Percentiles rank a stretch among this genome's conserved stretches.
Evolutionary conservation across 1,139 yeast genomes (phyloP).

Genomic region (Candida sp.): DNA sequence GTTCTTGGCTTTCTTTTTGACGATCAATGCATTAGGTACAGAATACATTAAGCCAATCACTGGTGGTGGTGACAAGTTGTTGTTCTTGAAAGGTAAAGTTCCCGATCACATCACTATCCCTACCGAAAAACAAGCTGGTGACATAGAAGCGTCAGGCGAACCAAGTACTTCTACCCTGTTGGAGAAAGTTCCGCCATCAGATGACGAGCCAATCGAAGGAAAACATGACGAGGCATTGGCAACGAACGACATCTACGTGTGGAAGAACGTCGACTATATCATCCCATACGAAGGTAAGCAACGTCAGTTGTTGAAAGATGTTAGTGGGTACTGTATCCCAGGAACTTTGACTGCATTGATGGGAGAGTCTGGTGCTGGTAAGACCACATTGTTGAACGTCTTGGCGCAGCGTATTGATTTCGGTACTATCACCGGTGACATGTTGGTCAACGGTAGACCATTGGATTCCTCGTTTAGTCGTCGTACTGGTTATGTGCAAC

Average conservation of each 20-base stretch:
- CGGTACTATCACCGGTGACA: slow-evolving; percentile 68
- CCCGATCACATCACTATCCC: slow-evolving; percentile 32
- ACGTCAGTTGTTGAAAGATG: slow-evolving; percentile 54
- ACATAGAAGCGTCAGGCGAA: slow-evolving; percentile 13
- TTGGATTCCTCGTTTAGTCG: slow-evolving; percentile 58
- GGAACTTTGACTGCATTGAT: slow-evolving; percentile 74
- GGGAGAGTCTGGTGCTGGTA: slow-evolving; percentile 79
- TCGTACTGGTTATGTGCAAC: slow-evolving; percentile 69
- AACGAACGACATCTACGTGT: slow-evolving; percentile 38
- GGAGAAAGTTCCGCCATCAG: slow-evolving; percentile 10
- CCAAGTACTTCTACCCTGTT: not conserved
- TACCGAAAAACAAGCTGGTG: slow-evolving; percentile 18
- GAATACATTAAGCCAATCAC: slow-evolving; percentile 55
- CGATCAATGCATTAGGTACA: slow-evolving; percentile 48
- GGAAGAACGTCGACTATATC: slow-evolving; percentile 48
- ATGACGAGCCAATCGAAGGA: slow-evolving; percentile 41
- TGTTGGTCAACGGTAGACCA: slow-evolving; percentile 62
- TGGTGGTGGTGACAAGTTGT: slow-evolving; percentile 62
- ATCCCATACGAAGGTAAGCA: slow-evolving; percentile 44
- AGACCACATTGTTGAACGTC: slow-evolving; percentile 63
- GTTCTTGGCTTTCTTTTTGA: slow-evolving; percentile 54
- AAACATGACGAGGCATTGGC: slow-evolving; percentile 22
- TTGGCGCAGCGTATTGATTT: slow-evolving; percentile 61
- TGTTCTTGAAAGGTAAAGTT: slow-evolving; percentile 59
- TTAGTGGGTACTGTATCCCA: slow-evolving; percentile 70